Base-by-base conservation (phyloP, 768 basidiomycete species). In the Cystofilobasidium capitatum region DNA sequence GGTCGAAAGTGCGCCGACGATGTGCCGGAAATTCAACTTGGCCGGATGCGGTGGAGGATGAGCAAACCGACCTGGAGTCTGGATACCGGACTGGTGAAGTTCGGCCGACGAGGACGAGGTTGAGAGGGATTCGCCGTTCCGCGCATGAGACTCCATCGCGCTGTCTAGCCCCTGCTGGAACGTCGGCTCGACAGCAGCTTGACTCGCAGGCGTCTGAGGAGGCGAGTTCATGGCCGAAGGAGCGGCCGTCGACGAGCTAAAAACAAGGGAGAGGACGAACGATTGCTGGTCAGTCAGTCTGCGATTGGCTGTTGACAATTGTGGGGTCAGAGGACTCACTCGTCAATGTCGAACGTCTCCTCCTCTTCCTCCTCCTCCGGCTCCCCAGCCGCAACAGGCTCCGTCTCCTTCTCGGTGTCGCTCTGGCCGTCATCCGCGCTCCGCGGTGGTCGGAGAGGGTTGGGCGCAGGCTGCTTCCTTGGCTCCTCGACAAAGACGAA, bases 401-500 rank as follows among this genome's bases (percentile, higher is more conserved):
- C 61, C 26, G 65, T 22, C 22, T 14, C 20, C 37, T 2, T 1
- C 59, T 44, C 8, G 57, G 33, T 17, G 20, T n/a, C 29, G 31
- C 3, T 40, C 3, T 14, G 35, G 12, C 29, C 59, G 40, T 39
- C 29, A 16, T 37, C 13, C 6, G 9, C 20, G 59, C 16, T 60
- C 35, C 35, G 12, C 26, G 66, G 66, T n/a, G 66, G 68, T 17
- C 36, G 62, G 3, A 69, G 59, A 24, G 61, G 42, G 45, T 47
- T 68, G 7, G 60, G 71, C 20, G 57, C 69, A 35, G 64, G 39
- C 14, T 72, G 67, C 71, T 79, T 73, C 0, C 86, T 84, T 37
- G 83, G 85, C 74, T 96, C 93, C 76, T 98, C 96, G 29, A 99
- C 91, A 24, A 99, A 89, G 49, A 98, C 96, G 72, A 98, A 98